Base-by-base conservation (phyloP, 2,329 filamentous ascomycete species). In the Calonectria pseudoturangicola region DNA sequence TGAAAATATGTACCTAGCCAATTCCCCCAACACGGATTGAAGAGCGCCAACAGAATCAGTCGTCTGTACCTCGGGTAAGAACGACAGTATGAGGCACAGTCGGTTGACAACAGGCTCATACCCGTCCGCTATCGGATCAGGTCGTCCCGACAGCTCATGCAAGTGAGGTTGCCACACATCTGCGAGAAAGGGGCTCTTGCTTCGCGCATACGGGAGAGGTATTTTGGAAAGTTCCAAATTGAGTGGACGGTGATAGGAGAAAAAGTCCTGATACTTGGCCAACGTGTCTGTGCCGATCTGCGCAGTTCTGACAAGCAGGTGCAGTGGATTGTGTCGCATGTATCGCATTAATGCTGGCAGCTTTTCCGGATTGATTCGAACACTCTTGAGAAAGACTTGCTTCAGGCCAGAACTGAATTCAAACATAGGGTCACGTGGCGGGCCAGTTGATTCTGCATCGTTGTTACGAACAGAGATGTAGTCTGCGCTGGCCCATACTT, bases 361-460 rank as follows among this genome's bases (percentile, higher is more conserved):
- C 21, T 54, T 48, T 15, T 54, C 25, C 3, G 47, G 45, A 21
- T 66, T 16, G 3, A 51, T 28, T 36, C 25, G n/a, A 16, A 50
- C 45, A 30, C 63, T 66, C 7, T 63, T 63, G 16, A 58, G 36
- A 58, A 67, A 67, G 16, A 58, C 50, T 27, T 67, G 33, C 36
- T 54, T 62, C 51, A 48, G 28, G 12, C 45, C 63, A 4, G 45
- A 48, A 10, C 45, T 51, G 16, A 66, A 48, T 51, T 30, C 30
- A 28, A 66, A 66, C 30, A 66, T 50, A 15, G n/a, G 30, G 7
- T 66, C 63, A 5, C n/a, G 28, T 5, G 63, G 45, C 4, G 47
- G 63, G 9, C 2, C 15, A 2, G 28, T 13, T 2, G 47, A 50
- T 2, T 12, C 5, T 8, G 8, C n/a, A 21, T 27, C 21, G 13